A percentile compares a stretch with the other conserved stretches of the same genome.
phyloP scores from a whole-genome alignment of 2,329 filamentous ascomycete species.

The Aspergillus nomiae region DNA sequence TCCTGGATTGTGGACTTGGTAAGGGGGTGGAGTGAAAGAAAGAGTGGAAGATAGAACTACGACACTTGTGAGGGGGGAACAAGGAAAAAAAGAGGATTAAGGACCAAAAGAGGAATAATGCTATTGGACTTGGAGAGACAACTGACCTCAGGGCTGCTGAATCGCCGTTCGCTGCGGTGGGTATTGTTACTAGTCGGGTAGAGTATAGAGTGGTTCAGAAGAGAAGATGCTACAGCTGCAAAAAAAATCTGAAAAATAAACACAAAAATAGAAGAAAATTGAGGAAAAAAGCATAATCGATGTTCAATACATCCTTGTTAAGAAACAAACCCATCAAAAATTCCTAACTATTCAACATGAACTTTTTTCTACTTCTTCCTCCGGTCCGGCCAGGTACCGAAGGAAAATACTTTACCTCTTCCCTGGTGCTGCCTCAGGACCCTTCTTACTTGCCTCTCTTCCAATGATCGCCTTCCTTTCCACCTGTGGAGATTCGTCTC shows the following conservation, averaged over 20 bases:
- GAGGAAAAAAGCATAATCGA: not conserved
- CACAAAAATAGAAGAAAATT: no score
- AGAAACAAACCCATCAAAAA: not conserved
- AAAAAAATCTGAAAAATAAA: not conserved
- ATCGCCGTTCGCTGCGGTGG: not conserved
- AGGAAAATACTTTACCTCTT: not conserved
- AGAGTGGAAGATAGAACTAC: not conserved
- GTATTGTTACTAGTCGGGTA: constrained; percentile 7
- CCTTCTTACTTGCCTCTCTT: constrained; percentile 1
- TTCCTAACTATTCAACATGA: not conserved
- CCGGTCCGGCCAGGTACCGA: not conserved
- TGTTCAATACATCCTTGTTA: not conserved
- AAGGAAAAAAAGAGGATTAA: constrained; percentile 2
- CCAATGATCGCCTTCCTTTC: not conserved
- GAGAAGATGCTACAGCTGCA: not conserved
- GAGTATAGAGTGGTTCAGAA: not conserved
- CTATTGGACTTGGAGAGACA: not conserved
- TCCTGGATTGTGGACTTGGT: not conserved
- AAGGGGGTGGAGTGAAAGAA: constrained; percentile 3
- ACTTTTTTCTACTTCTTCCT: not conserved
- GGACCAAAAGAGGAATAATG: not conserved
- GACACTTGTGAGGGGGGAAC: not conserved
- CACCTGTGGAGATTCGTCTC: not conserved
- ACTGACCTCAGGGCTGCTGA: not conserved
- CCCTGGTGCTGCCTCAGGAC: not conserved